A percentile compares a stretch with the other conserved stretches of the same genome.
Conservation (phyloP, 805 yeast genomes). For the Vanderwaltozyma yarrowii region DNA sequence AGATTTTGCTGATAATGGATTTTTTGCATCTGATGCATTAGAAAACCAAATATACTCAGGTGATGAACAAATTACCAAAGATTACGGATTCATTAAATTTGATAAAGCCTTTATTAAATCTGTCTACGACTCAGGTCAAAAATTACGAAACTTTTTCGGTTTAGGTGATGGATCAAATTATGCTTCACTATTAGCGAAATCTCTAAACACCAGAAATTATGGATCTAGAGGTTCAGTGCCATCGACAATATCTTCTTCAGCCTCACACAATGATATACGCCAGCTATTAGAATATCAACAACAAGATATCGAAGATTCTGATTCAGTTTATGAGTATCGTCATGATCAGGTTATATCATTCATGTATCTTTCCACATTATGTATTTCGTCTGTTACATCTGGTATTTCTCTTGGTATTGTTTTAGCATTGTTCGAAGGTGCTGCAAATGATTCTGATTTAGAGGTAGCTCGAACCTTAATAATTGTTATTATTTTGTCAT, state of each 20-base stretch:
- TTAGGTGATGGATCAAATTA: neutral
- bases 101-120: conserved; percentile 17
- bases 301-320: conserved; percentile 16
- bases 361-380: conserved; percentile 18
- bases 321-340: conserved; percentile 19
- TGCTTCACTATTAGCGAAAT: conserved; percentile 1
- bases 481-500: conserved; percentile 13
- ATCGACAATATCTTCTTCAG: neutral
- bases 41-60: neutral
- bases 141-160: conserved; percentile 8
- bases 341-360: conserved; percentile 27
- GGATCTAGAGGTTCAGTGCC: conserved; percentile 2
- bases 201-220: neutral
- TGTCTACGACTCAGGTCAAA: conserved; percentile 13
- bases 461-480: conserved; percentile 15
- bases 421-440: conserved; percentile 17
- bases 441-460: conserved; percentile 10
- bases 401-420: conserved; percentile 22
- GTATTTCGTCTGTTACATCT: conserved; percentile 20
- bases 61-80: conserved; percentile 3
- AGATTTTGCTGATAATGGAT: conserved; percentile 11
- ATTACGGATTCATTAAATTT: conserved; percentile 19
- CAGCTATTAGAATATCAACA: conserved; percentile 10
- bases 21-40: conserved; percentile 4
- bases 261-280: conserved; percentile 10